These are phyloP conservation scores for Singerocomus rubriflavus DNA, from an alignment of 1,284 basidiomycete species.

Conservation along the genomic window DNA sequence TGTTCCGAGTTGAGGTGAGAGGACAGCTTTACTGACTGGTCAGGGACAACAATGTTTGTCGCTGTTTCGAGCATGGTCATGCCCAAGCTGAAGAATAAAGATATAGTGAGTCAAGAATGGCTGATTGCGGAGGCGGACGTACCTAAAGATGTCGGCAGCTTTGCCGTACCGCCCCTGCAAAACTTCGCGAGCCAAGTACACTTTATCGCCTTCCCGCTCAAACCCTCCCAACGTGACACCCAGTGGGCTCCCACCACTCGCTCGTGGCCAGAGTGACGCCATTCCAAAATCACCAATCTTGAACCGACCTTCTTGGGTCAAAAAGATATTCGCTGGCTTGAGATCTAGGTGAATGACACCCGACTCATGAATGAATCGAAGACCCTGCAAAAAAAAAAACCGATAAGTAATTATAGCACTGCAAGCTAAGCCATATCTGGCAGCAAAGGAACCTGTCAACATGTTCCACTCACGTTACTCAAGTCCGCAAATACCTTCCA, in stretches of 20 bases:
- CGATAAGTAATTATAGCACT: slow-evolving; percentile 16
- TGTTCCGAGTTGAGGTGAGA: slow-evolving; percentile 3
- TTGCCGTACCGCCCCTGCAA: slow-evolving; percentile 89
- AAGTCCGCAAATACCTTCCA: slow-evolving; percentile 98
- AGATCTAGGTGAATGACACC: slow-evolving; percentile 95
- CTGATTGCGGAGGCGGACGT: slow-evolving; percentile 34
- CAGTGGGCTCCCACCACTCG: slow-evolving; percentile 33
- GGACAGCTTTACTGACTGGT: slow-evolving; percentile 67
- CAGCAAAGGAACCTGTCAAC: slow-evolving; percentile 4
- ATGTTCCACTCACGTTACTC: slow-evolving; percentile 63
- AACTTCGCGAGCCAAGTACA: slow-evolving; percentile 98
- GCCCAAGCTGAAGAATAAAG: slow-evolving; percentile 64
- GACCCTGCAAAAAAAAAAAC: slow-evolving; percentile 51
- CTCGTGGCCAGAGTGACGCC: slow-evolving; percentile 82
- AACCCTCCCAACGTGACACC: slow-evolving; percentile 55
- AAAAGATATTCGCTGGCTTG: slow-evolving; percentile 97
- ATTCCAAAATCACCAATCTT: slow-evolving; percentile 99
- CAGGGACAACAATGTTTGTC: slow-evolving; percentile 94
- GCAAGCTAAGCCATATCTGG: slow-evolving; percentile 15
- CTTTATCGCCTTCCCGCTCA: slow-evolving; percentile 95
- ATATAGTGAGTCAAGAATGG: slow-evolving; percentile 1
- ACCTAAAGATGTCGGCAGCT: slow-evolving; percentile 97
- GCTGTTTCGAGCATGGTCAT: slow-evolving; percentile 95
- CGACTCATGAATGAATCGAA: slow-evolving; percentile 86
- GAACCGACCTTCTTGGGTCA: slow-evolving; percentile 86